These are phyloP conservation scores for Debaryomyces coudertii DNA, from an alignment of 1,139 yeast species.

Conservation along the genomic window DNA sequence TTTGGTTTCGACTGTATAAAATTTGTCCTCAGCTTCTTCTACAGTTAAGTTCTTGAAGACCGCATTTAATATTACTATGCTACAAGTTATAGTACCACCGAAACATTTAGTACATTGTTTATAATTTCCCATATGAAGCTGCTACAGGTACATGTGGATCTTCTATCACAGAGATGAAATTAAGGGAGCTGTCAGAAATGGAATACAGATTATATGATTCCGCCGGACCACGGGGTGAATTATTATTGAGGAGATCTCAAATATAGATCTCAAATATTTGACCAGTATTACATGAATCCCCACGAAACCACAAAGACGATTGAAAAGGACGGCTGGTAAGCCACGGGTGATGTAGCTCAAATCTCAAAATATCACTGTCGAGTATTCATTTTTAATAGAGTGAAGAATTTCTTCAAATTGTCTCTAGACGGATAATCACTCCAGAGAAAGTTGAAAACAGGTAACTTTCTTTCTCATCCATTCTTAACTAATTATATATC, in stretches of 20 bases:
- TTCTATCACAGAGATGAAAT: constrained; percentile 56
- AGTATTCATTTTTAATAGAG: constrained; percentile 68
- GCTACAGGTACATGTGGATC: constrained; percentile 71
- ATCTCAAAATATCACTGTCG: constrained; percentile 56
- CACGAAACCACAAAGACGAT: constrained; percentile 31
- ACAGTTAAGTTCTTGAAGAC: constrained; percentile 64
- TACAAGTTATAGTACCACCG: constrained; percentile 80
- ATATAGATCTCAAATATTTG: constrained; percentile 65
- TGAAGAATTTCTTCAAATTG: constrained; percentile 78
- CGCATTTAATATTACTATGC: constrained; percentile 59
- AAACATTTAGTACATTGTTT: constrained; percentile 63
- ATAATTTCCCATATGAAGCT: constrained; percentile 44
- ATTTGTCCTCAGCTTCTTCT: constrained; percentile 49
- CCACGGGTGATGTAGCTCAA: constrained; percentile 74
- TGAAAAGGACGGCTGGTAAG: constrained; percentile 60
- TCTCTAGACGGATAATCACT: constrained; percentile 84
- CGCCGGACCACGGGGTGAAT: constrained; percentile 56
- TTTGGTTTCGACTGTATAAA: constrained; percentile 59
- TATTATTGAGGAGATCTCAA: constrained; percentile 69
- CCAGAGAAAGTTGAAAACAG: constrained; percentile 76
- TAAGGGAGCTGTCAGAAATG: constrained; percentile 70
- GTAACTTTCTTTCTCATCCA: constrained; percentile 58
- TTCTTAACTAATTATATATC: constrained; percentile 59
- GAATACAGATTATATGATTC: constrained; percentile 52
- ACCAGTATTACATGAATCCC: constrained; percentile 60